Evolutionary conservation across 768 basidiomycete species (phyloP), one percentile per base, ranked within the genome.

Genomic region (Leccinum boreale): DNA sequence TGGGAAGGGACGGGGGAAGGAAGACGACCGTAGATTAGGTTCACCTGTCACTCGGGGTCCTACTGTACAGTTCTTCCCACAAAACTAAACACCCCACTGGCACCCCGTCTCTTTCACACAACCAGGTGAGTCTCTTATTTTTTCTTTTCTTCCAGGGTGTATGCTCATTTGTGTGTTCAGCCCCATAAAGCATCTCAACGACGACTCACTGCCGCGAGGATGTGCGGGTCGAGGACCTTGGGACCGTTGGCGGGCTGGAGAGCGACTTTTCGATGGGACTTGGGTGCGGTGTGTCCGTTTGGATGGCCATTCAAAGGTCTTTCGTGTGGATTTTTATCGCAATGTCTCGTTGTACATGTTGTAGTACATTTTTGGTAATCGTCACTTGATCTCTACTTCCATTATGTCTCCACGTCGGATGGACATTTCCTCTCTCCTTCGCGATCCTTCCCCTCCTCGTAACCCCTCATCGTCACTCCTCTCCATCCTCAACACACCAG

Each of bases 291-390:
- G 77, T 67, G 66, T 76, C 73, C 75, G 78, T 74, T 78, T 44
- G 78, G 83, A 66, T 58, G 74, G 74, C 78, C 74, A 79, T 91
- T 88, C 84, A 84, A 6, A 58, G 80, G 83, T 76, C 71, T 65
- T 56, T 79, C 79, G 80, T 73, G 69, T 90, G 89, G 85, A 81
- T 77, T 23, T 70, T 10, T 44, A 80, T 81, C 87, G 90, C 90
- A 92, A 91, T 90, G 90, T 91, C 87, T 84, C 81, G 89, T 90
- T 85, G 88, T 88, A 92, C 86, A 92, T 74, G 47, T 49, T n/a
- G 9, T 14, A 17, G 7, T 29, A 23, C 47, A 6, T 23, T 47
- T 47, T 47, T 12, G 24, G 46, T 21, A 50, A 31, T 50, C 19
- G 4, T 24, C 0, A 3, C 55, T 31, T 33, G 31, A 12, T 57